Conservation (phyloP, 352 stramenopile genomes). For the Phytophthora ramorum region DNA sequence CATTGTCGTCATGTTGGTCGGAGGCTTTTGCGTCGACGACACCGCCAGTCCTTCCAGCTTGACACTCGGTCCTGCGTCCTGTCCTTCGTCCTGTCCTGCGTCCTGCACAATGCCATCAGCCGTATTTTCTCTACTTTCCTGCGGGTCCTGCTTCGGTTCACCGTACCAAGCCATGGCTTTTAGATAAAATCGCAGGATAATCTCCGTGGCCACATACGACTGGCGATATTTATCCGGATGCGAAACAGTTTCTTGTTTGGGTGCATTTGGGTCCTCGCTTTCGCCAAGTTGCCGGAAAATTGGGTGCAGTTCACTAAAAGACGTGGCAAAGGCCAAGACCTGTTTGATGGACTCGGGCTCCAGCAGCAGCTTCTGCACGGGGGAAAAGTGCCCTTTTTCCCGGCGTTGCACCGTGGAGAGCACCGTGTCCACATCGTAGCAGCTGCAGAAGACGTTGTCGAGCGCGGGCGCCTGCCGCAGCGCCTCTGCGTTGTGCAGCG, state of each 20-base stretch:
- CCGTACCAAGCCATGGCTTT: constrained; percentile 80
- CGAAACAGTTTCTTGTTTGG: constrained; percentile 11
- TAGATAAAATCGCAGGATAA: constrained; percentile 79
- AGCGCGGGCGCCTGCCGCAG: constrained; percentile 64
- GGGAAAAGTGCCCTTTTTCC: constrained; percentile 65
- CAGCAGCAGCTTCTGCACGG: constrained; percentile 72
- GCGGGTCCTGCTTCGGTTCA: constrained; percentile 41
- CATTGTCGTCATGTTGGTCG: constrained; percentile 26
- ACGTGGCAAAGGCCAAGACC: constrained; percentile 72
- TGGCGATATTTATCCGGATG: constrained; percentile 60
- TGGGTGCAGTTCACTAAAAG: constrained; percentile 18
- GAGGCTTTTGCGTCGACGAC: neutral
- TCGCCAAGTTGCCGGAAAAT: constrained; percentile 5
- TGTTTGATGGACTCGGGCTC: constrained; percentile 62
- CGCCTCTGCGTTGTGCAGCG: constrained; percentile 76
- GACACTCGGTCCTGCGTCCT: neutral
- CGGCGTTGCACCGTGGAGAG: constrained; percentile 62
- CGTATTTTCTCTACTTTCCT: constrained; percentile 6
- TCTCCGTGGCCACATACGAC: constrained; percentile 69
- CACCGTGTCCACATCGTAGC: constrained; percentile 79
- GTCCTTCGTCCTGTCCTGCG: neutral
- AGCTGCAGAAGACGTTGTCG: constrained; percentile 81
- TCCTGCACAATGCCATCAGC: constrained; percentile 2
- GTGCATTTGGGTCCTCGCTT: constrained; percentile 30
- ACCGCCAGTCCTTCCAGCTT: constrained; percentile 16